phyloP scores from a whole-genome alignment of 2,329 filamentous ascomycete genomes.

The Exophiala calicioides region DNA sequence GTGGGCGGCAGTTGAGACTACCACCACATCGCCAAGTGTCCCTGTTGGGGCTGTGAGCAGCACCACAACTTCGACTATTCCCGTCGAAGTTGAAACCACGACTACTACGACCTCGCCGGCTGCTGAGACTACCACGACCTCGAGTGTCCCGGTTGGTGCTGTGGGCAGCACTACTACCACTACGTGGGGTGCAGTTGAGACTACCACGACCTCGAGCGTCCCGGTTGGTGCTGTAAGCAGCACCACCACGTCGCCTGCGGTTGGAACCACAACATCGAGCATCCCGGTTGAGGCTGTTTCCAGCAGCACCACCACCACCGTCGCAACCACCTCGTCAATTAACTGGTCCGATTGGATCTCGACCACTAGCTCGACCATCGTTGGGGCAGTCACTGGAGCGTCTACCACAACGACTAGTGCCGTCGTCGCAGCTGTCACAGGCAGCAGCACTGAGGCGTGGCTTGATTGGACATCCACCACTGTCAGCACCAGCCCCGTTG shows the following conservation, averaged over 20 bases:
- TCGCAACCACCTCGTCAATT: background rate
- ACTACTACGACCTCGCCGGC: background rate
- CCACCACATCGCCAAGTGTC: conserved; percentile 2
- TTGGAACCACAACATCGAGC: background rate
- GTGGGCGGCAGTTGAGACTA: background rate
- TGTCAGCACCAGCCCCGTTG: background rate
- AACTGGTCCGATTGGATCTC: conserved; percentile 9
- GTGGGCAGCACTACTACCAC: background rate
- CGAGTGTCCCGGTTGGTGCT: background rate
- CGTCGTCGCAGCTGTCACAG: background rate
- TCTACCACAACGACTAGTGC: conserved; percentile 1
- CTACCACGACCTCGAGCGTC: background rate
- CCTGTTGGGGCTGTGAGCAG: background rate
- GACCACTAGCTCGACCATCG: background rate
- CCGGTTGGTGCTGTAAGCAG: background rate
- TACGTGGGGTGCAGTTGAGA: background rate
- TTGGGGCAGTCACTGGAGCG: background rate
- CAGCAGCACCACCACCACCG: background rate
- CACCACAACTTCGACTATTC: conserved; percentile 2
- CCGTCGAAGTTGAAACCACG: conserved; percentile 2
- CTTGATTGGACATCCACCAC: conserved; percentile 5
- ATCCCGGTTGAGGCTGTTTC: background rate
- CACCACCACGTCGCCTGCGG: no score
- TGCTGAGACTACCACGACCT: conserved; percentile 3
- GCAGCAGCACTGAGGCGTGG: conserved; percentile 4